Evolutionary conservation across 352 stramenopile species (phyloP).

Genomic region (Pythium biforme): DNA sequence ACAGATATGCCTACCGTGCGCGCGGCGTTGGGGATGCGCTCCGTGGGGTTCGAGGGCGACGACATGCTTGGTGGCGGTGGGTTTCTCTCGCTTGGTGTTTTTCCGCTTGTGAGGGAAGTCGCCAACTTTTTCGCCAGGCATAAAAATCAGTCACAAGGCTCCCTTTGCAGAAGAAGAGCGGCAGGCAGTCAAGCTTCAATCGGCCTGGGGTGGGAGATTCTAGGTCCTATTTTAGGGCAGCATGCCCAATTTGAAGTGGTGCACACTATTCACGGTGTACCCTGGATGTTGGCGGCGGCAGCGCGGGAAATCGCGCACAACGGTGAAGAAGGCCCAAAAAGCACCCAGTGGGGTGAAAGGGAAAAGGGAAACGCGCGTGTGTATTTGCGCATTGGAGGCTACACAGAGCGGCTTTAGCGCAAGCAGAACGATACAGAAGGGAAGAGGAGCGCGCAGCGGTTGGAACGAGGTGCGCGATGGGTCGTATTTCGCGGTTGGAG

Average conservation of each 20-base stretch:
- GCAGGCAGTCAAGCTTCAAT: conserved; percentile 5
- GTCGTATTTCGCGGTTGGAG: conserved; percentile 92
- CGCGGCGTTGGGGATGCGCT: conserved; percentile 55
- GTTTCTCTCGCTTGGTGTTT: conserved; percentile 4
- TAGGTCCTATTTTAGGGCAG: conserved; percentile 1
- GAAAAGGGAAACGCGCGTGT: conserved; percentile 26
- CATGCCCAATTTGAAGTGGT: background rate
- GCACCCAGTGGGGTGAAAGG: background rate
- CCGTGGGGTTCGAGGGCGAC: conserved; percentile 56
- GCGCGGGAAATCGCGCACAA: conserved; percentile 19
- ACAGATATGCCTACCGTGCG: conserved; percentile 33
- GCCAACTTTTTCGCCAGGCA: background rate
- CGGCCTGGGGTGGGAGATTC: background rate
- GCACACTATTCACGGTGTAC: conserved; percentile 10
- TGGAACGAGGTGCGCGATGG: conserved; percentile 48
- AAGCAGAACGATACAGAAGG: background rate
- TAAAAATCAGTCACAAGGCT: conserved; percentile 14
- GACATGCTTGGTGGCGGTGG: conserved; percentile 31
- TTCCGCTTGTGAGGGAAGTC: conserved; percentile 1
- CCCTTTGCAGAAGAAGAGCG: conserved; percentile 13
- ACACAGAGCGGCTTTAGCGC: background rate
- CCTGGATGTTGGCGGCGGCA: background rate
- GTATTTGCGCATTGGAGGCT: background rate
- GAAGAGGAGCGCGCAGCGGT: background rate
- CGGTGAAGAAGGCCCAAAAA: conserved; percentile 5